These are phyloP conservation scores for Chalciporus sp. DNA, from an alignment of 1,284 basidiomycete species.

Conservation along the genomic window DNA sequence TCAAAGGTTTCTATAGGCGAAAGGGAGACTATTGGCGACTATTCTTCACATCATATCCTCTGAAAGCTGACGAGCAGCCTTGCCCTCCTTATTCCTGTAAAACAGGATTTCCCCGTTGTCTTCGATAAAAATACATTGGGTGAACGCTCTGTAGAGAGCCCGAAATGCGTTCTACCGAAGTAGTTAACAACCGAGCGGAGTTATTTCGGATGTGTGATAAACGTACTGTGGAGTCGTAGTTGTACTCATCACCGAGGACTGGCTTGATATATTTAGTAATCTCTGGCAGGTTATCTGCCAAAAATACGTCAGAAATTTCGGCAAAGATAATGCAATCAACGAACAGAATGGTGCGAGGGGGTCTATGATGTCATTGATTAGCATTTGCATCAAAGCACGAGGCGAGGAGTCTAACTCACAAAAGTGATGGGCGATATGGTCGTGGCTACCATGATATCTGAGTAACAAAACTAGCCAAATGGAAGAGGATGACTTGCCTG, in stretches of 20 bases:
- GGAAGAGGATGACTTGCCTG: constrained; percentile 25
- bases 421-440: not conserved
- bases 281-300: not conserved
- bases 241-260: not conserved
- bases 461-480: constrained; percentile 1
- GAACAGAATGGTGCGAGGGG: not conserved
- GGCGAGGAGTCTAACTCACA: not conserved
- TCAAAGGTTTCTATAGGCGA: too few relatives aligned
- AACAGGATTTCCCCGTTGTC: constrained; percentile 65
- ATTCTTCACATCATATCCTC: not conserved
- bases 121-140: constrained; percentile 44
- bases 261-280: not conserved
- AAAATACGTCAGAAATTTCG: not conserved
- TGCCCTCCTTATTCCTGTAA: constrained; percentile 62
- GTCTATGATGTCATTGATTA: not conserved
- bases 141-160: constrained; percentile 48
- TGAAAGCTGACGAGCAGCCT: constrained; percentile 32
- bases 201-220: too few relatives aligned
- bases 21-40: too few relatives aligned
- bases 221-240: not conserved
- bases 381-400: not conserved
- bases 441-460: not conserved
- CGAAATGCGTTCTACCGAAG: constrained; percentile 44
- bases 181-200: not conserved
- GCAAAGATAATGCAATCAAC: not conserved